Base-by-base conservation (phyloP, 1,284 basidiomycete genomes). In the Pseudozyma hubeiensis region DNA sequence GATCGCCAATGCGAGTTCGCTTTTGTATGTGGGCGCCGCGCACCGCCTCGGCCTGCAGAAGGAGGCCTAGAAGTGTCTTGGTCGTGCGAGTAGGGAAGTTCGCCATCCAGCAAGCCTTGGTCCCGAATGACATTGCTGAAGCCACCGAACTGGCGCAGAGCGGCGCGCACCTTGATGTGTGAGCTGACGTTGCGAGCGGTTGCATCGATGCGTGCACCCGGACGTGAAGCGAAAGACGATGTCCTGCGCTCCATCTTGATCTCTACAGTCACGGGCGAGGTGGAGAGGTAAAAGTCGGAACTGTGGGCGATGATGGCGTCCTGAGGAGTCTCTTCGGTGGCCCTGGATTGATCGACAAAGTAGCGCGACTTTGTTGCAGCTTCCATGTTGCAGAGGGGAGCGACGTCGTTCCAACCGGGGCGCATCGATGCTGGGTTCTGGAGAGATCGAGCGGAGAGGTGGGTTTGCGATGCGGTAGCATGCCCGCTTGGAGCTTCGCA, bases 341-440 rank as follows among this genome's bases (percentile, higher is more conserved):
- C 70, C 30, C 58, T 37, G 11, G 53, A 53, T 40, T 74, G 43
- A 53, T 69, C 65, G n/a, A 74, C 62, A 54, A 62, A 69, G 53
- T 68, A 51, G 8, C 16, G 47, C 9, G 65, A 45, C 9, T 56
- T 40, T 0, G 48, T 39, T 1, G 58, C 50, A 14, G 59, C 52
- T 31, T 59, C 41, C 63, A 70, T 65, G n/a, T 59, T 44, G 44
- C 64, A 50, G 4, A 70, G 47, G 2, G 60, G 64, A 4, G 68
- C 64, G 5, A 75, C 44, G 54, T 75, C 73, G 52, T 64, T 62
- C 73, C 73, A 75, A 8, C 73, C 73, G 11, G 73, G 68, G 8
- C 68, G 64, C 31, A 71, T 44, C 2, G 64, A 39, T 24, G 57
- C 48, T 2, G 73, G 73, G 29, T 75, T 75, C 41, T 70, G 64